These are phyloP conservation scores for Jimgerdemannia flammicorona DNA, from an alignment of 192 early-diverging fungal species.

Conservation along the genomic window DNA sequence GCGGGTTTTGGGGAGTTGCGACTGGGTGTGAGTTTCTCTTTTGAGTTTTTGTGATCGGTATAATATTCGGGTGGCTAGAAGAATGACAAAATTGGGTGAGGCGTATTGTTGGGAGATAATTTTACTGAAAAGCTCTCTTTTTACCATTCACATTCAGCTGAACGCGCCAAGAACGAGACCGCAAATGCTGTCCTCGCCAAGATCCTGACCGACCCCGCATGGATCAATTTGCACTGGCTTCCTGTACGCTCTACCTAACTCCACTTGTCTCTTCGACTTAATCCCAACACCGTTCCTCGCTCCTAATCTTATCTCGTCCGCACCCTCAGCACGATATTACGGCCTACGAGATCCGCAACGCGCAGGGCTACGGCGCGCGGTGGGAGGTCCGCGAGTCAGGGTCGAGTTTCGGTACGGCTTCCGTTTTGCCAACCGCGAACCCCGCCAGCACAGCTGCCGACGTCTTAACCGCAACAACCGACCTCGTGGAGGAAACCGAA, in stretches of 20 bases:
- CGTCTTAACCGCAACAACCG: not conserved
- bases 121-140: too few relatives aligned
- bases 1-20: constrained; percentile 19
- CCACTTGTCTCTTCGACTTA: not conserved
- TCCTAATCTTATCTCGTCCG: not conserved
- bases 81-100: too few relatives aligned
- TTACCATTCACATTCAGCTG: not conserved
- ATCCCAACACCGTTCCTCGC: not conserved
- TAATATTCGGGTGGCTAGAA: too few relatives aligned
- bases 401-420: not conserved
- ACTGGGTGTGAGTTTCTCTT: constrained; percentile 17
- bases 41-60: not conserved
- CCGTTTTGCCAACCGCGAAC: not conserved
- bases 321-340: constrained; percentile 13
- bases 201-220: constrained; percentile 16
- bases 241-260: not conserved
- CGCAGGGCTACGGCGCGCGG: constrained; percentile 21
- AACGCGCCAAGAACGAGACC: constrained; percentile 19
- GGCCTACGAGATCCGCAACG: constrained; percentile 22
- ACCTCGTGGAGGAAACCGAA: not conserved
- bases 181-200: constrained; percentile 14
- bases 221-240: constrained; percentile 23
- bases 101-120: too few relatives aligned
- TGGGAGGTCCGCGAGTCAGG: constrained; percentile 5
- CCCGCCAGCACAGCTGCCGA: not conserved